Percentiles rank a stretch among this genome's conserved stretches.
Evolutionary conservation across 75 land plant genomes (phyloP).

Genomic region (Isoetes taiwanensis): DNA sequence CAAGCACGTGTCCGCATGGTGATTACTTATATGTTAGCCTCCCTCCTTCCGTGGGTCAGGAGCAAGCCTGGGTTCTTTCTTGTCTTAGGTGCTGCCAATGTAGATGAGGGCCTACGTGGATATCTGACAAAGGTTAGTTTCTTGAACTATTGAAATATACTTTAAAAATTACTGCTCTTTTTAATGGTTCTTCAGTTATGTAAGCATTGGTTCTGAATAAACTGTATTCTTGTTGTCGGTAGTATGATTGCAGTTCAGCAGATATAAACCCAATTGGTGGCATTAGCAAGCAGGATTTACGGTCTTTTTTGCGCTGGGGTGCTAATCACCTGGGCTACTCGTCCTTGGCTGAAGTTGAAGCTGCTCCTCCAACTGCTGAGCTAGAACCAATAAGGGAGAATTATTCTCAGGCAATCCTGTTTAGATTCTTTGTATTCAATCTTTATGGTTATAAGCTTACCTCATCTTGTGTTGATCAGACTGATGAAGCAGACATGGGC

Average conservation of each 20-base stretch:
- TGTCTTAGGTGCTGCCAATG: slow-evolving; percentile 97
- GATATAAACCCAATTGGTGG: slow-evolving; percentile 99
- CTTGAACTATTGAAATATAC: too few species aligned
- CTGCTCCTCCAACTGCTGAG: slow-evolving; percentile 99
- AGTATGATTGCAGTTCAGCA: slow-evolving; percentile 99
- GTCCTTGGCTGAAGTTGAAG: slow-evolving; percentile 76
- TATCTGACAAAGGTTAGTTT: slow-evolving; percentile 90
- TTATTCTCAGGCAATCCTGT: slow-evolving; percentile 70
- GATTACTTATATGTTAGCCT: slow-evolving; percentile 87
- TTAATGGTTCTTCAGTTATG: too few species aligned
- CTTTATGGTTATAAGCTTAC: too few species aligned
- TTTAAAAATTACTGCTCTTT: too few species aligned
- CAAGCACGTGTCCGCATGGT: slow-evolving; percentile 99
- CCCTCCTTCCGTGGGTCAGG: slow-evolving; percentile 93
- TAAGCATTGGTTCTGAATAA: too few species aligned
- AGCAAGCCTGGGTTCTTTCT: slow-evolving; percentile 80
- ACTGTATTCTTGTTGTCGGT: slow-evolving; percentile 10
- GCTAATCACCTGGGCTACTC: slow-evolving; percentile 60
- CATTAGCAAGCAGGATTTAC: slow-evolving; percentile 86
- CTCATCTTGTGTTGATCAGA: too few species aligned
- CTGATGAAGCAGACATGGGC: slow-evolving; percentile 98
- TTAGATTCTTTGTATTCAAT: too few species aligned
- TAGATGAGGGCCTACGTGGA: slow-evolving; percentile 97
- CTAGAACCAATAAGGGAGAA: slow-evolving; percentile 82
- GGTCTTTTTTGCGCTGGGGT: slow-evolving; percentile 86